Evolutionary conservation across 148 eudicot species (phyloP).

Genomic region (Rhododendron griersonianum): DNA sequence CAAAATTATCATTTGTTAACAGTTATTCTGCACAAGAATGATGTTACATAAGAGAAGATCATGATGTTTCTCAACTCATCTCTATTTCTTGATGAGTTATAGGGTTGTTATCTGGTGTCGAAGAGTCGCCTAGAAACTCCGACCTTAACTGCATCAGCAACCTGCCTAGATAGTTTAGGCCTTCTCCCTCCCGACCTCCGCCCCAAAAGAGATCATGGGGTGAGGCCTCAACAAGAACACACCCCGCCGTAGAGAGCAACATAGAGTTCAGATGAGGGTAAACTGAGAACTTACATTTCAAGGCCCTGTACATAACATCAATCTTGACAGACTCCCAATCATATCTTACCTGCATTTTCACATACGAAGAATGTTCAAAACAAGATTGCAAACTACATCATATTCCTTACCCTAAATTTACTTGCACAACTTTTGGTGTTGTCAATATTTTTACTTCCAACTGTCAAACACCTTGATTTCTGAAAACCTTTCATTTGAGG

Average conservation of each 20-base stretch:
- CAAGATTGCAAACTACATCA: not conserved
- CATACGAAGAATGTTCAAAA: not conserved
- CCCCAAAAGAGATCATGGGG: constrained; percentile 99
- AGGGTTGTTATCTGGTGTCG: constrained; percentile 23
- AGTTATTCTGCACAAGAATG: not conserved
- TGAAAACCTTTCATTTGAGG: not conserved
- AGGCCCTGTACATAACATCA: constrained; percentile 74
- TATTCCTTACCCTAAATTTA: not conserved
- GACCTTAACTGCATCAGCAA: constrained; percentile 88
- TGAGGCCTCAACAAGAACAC: constrained; percentile 84
- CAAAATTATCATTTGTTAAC: not conserved
- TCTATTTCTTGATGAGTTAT: constrained; percentile 4
- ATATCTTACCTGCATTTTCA: constrained; percentile 55
- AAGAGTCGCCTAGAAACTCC: constrained; percentile 60
- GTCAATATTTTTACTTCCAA: not conserved
- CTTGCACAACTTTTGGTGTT: not conserved
- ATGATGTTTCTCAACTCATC: not conserved
- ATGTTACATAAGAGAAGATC: not conserved
- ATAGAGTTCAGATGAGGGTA: constrained; percentile 76
- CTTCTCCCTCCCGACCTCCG: constrained; percentile 99
- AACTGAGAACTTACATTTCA: constrained; percentile 79
- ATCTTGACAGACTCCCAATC: constrained; percentile 84
- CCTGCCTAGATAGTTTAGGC: constrained; percentile 91
- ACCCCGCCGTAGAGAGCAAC: constrained; percentile 73
- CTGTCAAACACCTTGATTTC: not conserved